A percentile compares a stretch with the other conserved stretches of the same genome.
These are phyloP conservation scores for Beauveria sp. DNA, from an alignment of 2,329 filamentous ascomycete species.

Conservation along the genomic window DNA sequence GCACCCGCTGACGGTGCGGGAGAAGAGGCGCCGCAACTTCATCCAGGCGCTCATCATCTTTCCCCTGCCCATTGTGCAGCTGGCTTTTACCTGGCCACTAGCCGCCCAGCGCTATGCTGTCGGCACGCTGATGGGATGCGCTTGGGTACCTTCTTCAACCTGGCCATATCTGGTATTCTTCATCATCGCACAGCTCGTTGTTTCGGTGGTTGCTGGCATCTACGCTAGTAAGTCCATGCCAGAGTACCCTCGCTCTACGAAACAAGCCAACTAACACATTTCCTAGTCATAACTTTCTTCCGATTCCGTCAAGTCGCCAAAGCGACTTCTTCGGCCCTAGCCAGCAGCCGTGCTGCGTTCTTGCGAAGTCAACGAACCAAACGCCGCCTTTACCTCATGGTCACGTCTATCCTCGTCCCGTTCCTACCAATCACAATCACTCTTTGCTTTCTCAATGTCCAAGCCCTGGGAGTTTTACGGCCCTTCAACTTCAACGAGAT, in stretches of 20 bases:
- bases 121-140: conserved; percentile 43
- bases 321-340: conserved; percentile 31
- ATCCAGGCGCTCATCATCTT: conserved; percentile 49
- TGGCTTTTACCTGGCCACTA: conserved; percentile 40
- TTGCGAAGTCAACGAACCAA: conserved; percentile 40
- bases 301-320: conserved; percentile 41
- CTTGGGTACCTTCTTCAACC: conserved; percentile 32
- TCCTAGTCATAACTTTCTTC: conserved; percentile 36
- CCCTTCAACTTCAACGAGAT: conserved; percentile 36
- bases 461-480: conserved; percentile 18
- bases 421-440: conserved; percentile 42
- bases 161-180: conserved; percentile 45
- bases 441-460: conserved; percentile 35
- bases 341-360: conserved; percentile 31
- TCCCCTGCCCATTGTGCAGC: conserved; percentile 42
- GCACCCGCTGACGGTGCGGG: conserved; percentile 29
- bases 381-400: conserved; percentile 49
- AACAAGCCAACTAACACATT: neutral
- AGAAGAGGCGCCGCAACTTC: conserved; percentile 35
- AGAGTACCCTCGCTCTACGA: too few species aligned
- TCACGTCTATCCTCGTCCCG: conserved; percentile 41
- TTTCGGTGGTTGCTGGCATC: conserved; percentile 35
- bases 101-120: conserved; percentile 42
- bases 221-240: conserved; percentile 38
- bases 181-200: conserved; percentile 36